Evolutionary conservation across 2,329 filamentous ascomycete species (phyloP), one percentile per base, ranked within the genome.

Genomic region (Stachybotrys elegans): DNA sequence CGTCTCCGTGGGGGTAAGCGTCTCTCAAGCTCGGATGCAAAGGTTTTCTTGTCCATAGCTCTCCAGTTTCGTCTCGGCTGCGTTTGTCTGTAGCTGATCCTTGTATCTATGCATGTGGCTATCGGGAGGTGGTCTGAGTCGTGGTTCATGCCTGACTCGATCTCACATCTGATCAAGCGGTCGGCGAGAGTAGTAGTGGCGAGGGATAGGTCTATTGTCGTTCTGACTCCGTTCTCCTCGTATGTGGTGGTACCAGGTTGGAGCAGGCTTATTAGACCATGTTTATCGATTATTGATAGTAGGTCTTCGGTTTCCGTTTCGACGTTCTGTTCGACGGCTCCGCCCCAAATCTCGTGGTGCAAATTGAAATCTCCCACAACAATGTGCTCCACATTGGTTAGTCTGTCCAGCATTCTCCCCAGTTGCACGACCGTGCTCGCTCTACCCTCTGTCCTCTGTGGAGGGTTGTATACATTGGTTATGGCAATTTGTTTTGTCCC

Each of bases 321-420:
- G 19, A 11, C 22, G 20, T 20, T 34, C 17, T 14, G 17, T 5
- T 27, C 14, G 20, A 27, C 5, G 14, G 17, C 14, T 22, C 40
- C 27, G 5, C 27, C 40, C 27, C 17, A 42, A 11, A 34, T 7
- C 27, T 34, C 19, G 22, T 42, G 27, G 23, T 42, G 27, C 27
- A 42, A 20, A n/a, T 42, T 42, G 27, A 42, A 42, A 25, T 42
- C 40, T 34, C 27, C 27, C 13, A 42, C 16, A 14, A 42, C 17
- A 19, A 42, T 42, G n/a, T 34, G 17, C 16, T 31, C 25, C 25
- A 29, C 32, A 27, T 14, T 42, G 20, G 27, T 14, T 11, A 20
- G 20, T 23, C 27, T 7, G 27, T 29, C 22, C 21, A 13, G 27
- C 25, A n/a, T 29, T 29, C 25, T 29, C 29, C 16, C 6, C 23